Base-by-base conservation (phyloP, 2,329 filamentous ascomycete species). In the Rhynchosporium graminicola region DNA sequence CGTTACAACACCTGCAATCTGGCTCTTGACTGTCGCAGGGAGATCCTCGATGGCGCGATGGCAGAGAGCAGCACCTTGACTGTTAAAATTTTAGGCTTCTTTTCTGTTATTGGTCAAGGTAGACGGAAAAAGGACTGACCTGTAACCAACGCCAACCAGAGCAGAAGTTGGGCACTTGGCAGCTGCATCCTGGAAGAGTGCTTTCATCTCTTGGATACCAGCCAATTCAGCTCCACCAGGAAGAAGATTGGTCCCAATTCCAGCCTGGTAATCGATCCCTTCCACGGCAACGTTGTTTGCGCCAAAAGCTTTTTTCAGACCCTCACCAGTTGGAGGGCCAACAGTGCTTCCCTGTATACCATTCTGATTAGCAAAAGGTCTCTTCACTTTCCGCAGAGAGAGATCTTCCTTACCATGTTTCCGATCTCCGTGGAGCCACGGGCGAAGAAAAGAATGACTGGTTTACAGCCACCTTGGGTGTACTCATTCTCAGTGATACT, bases 401-500 rank as follows among this genome's bases (percentile, higher is more conserved):
- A 13, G n/a, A 13, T 5, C 13, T 6, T 13, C 56, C 57, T 63
- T 72, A 80, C 78, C 76, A 81, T 76, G 66, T 80, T 79, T 8
- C 78, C 79, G 12, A 69, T 61, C 63, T 80, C 79, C 13, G 76
- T 78, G 7, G 78, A 79, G 38, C 77, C 79, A 62, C 79, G 77
- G 43, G 79, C 78, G 64, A 77, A 80, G 61, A 80, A 78, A 64
- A 80, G 80, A 57, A 79, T 74, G 28, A 80, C 71, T 36, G 74
- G 72, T 65, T 72, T 74, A 71, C 79, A 81, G 7, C 62, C 67
- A 29, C 62, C 54, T 29, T 10, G 55, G 6, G 55, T 65, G 42
- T 60, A 65, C 26, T 68, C 67, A 15, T 66, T 64, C 0, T 52
- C 57, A 20, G 60, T 58, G 20, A 26, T 31, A 9, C 60, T 47